These are phyloP conservation scores for Hygrocybe coccinea DNA, from an alignment of 768 basidiomycete species.

Conservation along the genomic window DNA sequence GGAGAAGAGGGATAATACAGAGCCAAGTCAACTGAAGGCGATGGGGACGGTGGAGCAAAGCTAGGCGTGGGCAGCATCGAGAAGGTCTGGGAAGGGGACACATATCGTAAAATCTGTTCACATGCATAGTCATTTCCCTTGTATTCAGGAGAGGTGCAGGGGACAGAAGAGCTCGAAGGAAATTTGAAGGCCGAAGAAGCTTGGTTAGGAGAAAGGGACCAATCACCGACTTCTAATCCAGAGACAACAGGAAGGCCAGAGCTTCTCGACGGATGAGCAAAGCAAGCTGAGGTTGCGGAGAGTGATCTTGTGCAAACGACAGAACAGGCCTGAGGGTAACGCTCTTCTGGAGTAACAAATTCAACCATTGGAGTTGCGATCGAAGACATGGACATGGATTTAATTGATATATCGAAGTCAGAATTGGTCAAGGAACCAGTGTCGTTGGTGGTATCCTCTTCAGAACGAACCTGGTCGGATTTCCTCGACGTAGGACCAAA, in stretches of 20 bases:
- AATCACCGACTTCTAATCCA: not conserved
- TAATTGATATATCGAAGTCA: conserved; percentile 1
- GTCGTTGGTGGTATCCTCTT: conserved; percentile 4
- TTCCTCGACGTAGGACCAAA: conserved; percentile 22
- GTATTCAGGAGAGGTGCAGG: not conserved
- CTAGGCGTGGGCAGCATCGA: not conserved
- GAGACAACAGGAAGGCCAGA: not conserved
- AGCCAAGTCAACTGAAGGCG: not conserved
- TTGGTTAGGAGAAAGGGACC: not conserved
- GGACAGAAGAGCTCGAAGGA: not conserved
- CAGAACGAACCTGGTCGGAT: conserved; percentile 3
- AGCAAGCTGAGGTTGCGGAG: not conserved
- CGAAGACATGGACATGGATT: too few relatives aligned
- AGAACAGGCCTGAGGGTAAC: too few relatives aligned
- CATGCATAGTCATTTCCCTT: not conserved
- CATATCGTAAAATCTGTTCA: not conserved
- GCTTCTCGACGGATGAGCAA: not conserved
- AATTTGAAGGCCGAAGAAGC: not conserved
- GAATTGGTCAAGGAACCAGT: not conserved
- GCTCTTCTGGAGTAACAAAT: conserved; percentile 9
- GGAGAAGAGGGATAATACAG: not conserved
- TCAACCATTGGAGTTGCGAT: not conserved
- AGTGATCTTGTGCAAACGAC: not conserved
- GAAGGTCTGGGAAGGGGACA: conserved; percentile 1
- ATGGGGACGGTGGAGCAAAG: not conserved